Evolutionary conservation across 116 monocot species (phyloP).

Genomic region (Cymodocea nodosa): DNA sequence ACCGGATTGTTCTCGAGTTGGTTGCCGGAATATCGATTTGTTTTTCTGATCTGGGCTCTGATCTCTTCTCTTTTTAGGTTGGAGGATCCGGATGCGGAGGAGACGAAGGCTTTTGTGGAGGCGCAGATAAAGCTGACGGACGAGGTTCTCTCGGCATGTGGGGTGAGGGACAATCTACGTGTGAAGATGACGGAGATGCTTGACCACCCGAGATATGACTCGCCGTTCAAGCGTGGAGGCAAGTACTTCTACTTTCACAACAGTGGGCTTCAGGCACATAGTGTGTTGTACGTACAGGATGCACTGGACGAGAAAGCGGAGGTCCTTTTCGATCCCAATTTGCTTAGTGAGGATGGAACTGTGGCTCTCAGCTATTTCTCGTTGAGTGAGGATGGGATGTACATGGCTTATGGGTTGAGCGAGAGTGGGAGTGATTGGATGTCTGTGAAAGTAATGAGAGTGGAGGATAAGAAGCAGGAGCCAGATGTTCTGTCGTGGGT

Average conservation of each 20-base stretch:
- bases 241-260: conserved; percentile 75
- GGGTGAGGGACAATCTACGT: conserved; percentile 30
- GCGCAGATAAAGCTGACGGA: conserved; percentile 48
- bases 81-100: conserved; percentile 75
- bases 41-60: background rate
- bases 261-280: conserved; percentile 74
- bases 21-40: background rate
- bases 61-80: conserved; percentile 27
- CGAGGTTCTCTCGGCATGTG: conserved; percentile 36
- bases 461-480: conserved; percentile 41
- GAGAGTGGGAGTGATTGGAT: conserved; percentile 91
- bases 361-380: conserved; percentile 34
- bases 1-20: background rate
- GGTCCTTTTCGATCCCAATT: conserved; percentile 77
- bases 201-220: conserved; percentile 45
- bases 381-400: conserved; percentile 54
- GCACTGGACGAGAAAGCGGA: conserved; percentile 48
- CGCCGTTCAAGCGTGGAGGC: conserved; percentile 39
- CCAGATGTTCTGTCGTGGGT: conserved; percentile 76
- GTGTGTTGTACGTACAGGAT: conserved; percentile 59
- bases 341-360: conserved; percentile 70
- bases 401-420: conserved; percentile 74
- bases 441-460: conserved; percentile 60
- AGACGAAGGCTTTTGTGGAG: conserved; percentile 63
- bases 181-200: conserved; percentile 29